Evolutionary conservation across 305 asterid genomes (phyloP).

Genomic region (Salvia sclarea): DNA sequence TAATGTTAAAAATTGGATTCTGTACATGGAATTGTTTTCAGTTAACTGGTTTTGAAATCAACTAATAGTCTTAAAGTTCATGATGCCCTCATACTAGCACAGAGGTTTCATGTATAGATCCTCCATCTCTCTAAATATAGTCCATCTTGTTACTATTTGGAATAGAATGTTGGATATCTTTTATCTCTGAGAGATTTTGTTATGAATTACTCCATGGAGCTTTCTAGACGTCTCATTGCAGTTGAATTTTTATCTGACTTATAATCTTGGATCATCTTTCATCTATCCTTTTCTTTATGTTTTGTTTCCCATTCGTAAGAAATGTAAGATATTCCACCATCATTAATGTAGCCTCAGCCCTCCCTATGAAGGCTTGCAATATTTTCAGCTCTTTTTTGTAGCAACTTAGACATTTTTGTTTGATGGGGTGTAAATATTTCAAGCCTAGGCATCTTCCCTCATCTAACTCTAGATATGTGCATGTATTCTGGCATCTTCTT

Average conservation of each 20-base stretch:
- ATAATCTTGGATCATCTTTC: neutral
- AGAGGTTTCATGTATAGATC: conserved; percentile 7
- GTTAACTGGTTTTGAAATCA: conserved; percentile 1
- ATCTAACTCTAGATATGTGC: neutral
- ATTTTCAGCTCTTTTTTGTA: neutral
- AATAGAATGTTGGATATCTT: neutral
- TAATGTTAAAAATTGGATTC: conserved; percentile 8
- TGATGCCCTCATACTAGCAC: conserved; percentile 4
- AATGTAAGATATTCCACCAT: neutral
- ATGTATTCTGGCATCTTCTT: conserved; percentile 12
- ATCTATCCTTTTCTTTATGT: neutral
- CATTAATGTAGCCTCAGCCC: neutral
- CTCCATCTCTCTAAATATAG: conserved; percentile 11
- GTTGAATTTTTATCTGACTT: neutral
- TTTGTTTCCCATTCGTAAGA: neutral
- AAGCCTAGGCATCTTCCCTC: neutral
- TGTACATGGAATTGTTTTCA: neutral
- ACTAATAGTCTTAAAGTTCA: neutral
- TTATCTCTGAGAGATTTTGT: neutral
- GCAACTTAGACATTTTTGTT: neutral
- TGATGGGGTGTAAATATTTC: neutral
- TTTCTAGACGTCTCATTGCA: conserved; percentile 6
- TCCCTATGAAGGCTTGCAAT: conserved; percentile 1
- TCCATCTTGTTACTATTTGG: conserved; percentile 7
- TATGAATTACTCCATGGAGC: conserved; percentile 7